Conservation (phyloP, 202 grass and related monocot species). For the Zoysia matrella region DNA sequence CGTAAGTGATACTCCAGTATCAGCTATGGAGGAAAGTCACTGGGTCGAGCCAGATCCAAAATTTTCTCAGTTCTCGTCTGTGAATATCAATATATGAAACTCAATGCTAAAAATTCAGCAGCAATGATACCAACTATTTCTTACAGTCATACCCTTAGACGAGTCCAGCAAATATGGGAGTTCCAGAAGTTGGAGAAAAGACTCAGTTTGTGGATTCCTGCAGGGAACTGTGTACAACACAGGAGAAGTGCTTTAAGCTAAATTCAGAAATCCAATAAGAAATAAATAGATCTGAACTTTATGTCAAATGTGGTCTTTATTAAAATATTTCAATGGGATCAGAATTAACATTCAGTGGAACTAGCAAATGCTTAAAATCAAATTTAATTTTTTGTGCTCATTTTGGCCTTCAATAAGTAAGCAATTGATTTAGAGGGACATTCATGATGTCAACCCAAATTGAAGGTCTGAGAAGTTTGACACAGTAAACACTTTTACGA, state of each 20-base stretch:
- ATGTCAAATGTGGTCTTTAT: slow-evolving; percentile 6
- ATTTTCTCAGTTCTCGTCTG: neutral
- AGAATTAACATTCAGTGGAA: neutral
- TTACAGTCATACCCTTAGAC: slow-evolving; percentile 37
- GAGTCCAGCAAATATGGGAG: slow-evolving; percentile 82
- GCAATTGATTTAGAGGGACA: neutral
- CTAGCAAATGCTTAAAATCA: slow-evolving; percentile 12
- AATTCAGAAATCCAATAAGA: slow-evolving; percentile 37
- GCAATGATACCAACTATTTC: slow-evolving; percentile 25
- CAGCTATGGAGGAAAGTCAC: neutral
- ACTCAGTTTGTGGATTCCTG: slow-evolving; percentile 88
- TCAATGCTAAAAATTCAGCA: slow-evolving; percentile 4
- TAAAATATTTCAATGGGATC: neutral
- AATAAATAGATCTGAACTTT: slow-evolving; percentile 23
- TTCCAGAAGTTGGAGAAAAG: slow-evolving; percentile 71
- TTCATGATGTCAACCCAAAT: neutral
- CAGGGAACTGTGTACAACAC: slow-evolving; percentile 55
- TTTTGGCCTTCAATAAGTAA: slow-evolving; percentile 1
- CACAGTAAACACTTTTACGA: neutral
- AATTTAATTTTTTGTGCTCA: neutral
- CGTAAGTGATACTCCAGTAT: neutral
- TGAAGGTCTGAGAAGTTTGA: neutral
- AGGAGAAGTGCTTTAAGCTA: slow-evolving; percentile 29
- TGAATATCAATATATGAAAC: slow-evolving; percentile 1
- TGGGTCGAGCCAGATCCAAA: neutral